Percentiles rank a stretch among this genome's conserved stretches.
Evolutionary conservation across 83 land plant species (phyloP).

Genomic region (Thuja plicata): DNA sequence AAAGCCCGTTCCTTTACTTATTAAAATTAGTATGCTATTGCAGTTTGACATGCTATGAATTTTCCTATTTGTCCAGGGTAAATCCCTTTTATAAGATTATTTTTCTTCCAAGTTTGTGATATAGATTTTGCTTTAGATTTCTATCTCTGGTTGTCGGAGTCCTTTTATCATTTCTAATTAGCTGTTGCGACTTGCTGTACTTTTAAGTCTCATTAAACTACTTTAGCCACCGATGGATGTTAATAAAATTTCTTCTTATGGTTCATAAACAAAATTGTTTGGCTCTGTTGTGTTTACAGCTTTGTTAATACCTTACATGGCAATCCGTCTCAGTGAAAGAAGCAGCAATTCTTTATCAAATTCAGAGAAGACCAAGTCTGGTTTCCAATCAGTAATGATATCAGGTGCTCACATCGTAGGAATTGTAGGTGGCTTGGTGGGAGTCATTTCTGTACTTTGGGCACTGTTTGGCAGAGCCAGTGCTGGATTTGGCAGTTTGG

Average conservation of each 20-base stretch:
- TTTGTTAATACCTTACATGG: slow-evolving; percentile 96
- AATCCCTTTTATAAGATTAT: not conserved
- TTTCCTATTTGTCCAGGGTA: not conserved
- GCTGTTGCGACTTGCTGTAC: slow-evolving; percentile 2
- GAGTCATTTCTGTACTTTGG: slow-evolving; percentile 73
- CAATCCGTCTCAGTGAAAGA: slow-evolving; percentile 66
- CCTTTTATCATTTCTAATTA: not conserved
- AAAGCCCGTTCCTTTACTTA: not conserved
- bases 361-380: slow-evolving; percentile 39
- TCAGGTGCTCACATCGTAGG: slow-evolving; percentile 63
- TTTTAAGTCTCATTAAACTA: not conserved
- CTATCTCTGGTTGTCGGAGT: not conserved
- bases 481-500: slow-evolving; percentile 69
- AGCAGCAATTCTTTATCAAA: not conserved
- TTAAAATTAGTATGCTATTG: slow-evolving; percentile 11
- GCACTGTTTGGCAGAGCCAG: slow-evolving; percentile 60
- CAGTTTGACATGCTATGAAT: not conserved
- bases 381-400: slow-evolving; percentile 51
- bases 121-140: not conserved
- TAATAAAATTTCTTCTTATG: not conserved
- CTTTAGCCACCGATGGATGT: not conserved
- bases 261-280: not conserved
- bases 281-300: slow-evolving; percentile 43
- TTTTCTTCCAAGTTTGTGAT: not conserved
- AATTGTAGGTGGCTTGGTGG: slow-evolving; percentile 57